These are phyloP conservation scores for Suillus spraguei DNA, from an alignment of 768 basidiomycete genomes.

Conservation along the genomic window DNA sequence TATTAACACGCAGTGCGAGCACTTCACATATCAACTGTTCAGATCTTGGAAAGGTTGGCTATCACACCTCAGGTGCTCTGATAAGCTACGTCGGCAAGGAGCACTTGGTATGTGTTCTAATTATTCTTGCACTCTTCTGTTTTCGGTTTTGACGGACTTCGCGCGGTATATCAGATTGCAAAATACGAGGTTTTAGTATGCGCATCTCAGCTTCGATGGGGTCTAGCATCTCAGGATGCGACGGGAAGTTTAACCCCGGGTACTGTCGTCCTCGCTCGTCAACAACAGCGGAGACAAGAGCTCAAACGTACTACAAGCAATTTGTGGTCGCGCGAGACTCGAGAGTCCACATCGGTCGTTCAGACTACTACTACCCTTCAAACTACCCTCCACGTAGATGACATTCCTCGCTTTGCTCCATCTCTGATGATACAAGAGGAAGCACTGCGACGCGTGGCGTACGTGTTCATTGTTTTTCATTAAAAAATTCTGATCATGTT, in stretches of 20 bases:
- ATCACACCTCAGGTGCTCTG: conserved; percentile 33
- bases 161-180: conserved; percentile 23
- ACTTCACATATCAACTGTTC: no score
- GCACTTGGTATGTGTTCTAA: conserved; percentile 25
- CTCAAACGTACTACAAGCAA: background rate
- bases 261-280: conserved; percentile 32
- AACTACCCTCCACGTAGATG: conserved; percentile 26
- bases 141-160: conserved; percentile 7
- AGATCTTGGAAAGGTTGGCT: conserved; percentile 39
- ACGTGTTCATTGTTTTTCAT: conserved; percentile 14
- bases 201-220: conserved; percentile 36
- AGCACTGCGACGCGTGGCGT: conserved; percentile 28
- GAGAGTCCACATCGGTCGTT: conserved; percentile 16
- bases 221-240: conserved; percentile 20
- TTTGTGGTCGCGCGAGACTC: conserved; percentile 12
- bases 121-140: background rate
- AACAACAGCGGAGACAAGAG: conserved; percentile 12
- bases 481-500: conserved; percentile 7
- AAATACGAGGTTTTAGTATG: conserved; percentile 39
- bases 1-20: background rate
- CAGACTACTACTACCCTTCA: conserved; percentile 14
- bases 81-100: conserved; percentile 38
- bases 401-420: conserved; percentile 31
- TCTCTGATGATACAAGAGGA: conserved; percentile 20
- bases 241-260: conserved; percentile 25